A percentile compares a stretch with the other conserved stretches of the same genome.
phyloP scores from a whole-genome alignment of 306 rosid species.

The Glycine latifolia region DNA sequence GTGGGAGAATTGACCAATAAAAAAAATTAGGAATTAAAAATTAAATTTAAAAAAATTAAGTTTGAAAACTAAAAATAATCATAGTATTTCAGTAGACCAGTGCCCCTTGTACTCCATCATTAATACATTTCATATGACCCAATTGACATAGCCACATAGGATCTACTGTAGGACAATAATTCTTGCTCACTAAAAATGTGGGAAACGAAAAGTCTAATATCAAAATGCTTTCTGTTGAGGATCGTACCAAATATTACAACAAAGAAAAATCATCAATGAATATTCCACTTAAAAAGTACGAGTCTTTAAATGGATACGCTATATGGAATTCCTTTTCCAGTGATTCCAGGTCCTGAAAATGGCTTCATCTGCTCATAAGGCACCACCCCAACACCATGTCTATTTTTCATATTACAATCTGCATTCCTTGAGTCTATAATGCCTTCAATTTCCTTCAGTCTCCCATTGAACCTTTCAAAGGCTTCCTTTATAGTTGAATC shows the following conservation, averaged over 20 bases:
- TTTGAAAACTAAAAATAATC: no score
- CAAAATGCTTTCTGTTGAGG: no score
- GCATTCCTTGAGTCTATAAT: constrained; percentile 58
- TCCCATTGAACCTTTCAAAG: constrained; percentile 48
- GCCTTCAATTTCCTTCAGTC: constrained; percentile 52
- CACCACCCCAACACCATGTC: constrained; percentile 56
- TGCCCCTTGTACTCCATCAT: no score
- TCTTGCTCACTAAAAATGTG: background rate
- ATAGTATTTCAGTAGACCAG: no score
- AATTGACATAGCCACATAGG: no score
- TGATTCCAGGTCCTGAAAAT: constrained; percentile 58
- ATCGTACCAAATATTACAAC: background rate
- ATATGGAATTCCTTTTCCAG: constrained; percentile 58
- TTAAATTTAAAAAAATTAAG: no score
- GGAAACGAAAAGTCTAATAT: background rate
- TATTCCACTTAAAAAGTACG: background rate
- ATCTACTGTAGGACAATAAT: background rate
- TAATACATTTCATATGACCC: no score
- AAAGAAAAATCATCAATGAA: no score
- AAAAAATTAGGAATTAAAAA: no score
- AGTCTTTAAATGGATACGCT: constrained; percentile 52
- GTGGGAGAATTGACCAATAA: no score
- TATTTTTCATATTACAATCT: constrained; percentile 44
- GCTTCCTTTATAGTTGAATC: constrained; percentile 44
- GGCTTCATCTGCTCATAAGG: constrained; percentile 66